phyloP scores from a whole-genome alignment of 805 yeast genomes.

The Starmerella scarabaei region DNA sequence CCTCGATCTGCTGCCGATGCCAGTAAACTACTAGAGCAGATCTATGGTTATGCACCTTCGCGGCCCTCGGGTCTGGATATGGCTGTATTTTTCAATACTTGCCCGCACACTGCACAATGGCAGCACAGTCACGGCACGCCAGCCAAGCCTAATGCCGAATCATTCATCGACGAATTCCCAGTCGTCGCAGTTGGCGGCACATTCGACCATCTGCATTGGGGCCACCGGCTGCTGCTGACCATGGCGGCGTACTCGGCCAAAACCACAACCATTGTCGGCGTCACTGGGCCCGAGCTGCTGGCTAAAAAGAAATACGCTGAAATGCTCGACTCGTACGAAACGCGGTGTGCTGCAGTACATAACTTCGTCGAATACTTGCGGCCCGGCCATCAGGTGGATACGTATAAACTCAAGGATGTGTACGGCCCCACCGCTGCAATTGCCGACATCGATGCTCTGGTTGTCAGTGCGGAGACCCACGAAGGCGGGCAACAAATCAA shows the following conservation, averaged over 20 bases:
- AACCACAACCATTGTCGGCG: conserved; percentile 55
- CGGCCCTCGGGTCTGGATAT: conserved; percentile 3
- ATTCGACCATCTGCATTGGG: conserved; percentile 91
- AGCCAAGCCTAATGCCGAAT: neutral
- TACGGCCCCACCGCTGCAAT: conserved; percentile 88
- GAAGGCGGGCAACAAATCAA: conserved; percentile 68
- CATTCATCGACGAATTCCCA: neutral
- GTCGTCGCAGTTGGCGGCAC: conserved; percentile 74
- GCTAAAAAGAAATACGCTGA: conserved; percentile 62
- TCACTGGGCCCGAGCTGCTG: conserved; percentile 65
- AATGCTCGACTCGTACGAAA: conserved; percentile 44
- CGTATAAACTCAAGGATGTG: conserved; percentile 61
- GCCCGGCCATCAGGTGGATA: conserved; percentile 37
- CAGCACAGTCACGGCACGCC: neutral
- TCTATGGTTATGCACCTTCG: conserved; percentile 13
- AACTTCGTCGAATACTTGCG: conserved; percentile 38
- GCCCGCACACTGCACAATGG: neutral
- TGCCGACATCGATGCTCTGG: conserved; percentile 60
- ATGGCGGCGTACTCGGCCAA: conserved; percentile 52
- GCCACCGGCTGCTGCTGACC: conserved; percentile 76
- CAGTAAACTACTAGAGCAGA: conserved; percentile 3
- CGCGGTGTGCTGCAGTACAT: conserved; percentile 37
- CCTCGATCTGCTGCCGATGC: conserved; percentile 8
- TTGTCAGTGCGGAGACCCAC: conserved; percentile 68
- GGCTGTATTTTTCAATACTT: conserved; percentile 4